These are phyloP conservation scores for Starmerella geochares DNA, from an alignment of 805 yeast species.

Conservation along the genomic window DNA sequence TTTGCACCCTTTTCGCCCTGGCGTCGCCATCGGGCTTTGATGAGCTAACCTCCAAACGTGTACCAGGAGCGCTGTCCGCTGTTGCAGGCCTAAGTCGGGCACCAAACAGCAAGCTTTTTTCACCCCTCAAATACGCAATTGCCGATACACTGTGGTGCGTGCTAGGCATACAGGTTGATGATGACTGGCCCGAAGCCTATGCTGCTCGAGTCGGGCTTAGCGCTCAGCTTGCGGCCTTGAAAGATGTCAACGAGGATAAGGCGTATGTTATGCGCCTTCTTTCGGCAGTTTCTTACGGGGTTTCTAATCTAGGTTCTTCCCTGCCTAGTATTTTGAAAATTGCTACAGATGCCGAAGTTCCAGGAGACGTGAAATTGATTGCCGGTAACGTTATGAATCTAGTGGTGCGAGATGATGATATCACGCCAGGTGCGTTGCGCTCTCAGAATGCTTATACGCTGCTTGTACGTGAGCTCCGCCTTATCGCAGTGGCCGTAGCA, in stretches of 20 bases:
- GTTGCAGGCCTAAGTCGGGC: slow-evolving; percentile 9
- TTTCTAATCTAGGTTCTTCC: not conserved
- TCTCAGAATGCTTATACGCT: slow-evolving; percentile 1
- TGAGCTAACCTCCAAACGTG: not conserved
- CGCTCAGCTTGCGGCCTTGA: not conserved
- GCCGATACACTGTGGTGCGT: slow-evolving; percentile 5
- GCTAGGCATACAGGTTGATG: not conserved
- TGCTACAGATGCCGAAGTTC: not conserved
- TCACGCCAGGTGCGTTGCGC: not conserved
- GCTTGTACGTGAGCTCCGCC: not conserved
- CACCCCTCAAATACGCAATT: not conserved
- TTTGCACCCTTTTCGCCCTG: slow-evolving; percentile 10
- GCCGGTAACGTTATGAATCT: not conserved
- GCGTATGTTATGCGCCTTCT: not conserved
- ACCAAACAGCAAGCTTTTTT: not conserved
- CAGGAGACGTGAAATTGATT: not conserved
- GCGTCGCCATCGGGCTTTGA: slow-evolving; percentile 4
- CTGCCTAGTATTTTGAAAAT: not conserved
- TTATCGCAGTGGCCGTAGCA: not conserved
- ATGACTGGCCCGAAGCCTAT: not conserved
- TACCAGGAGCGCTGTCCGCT: slow-evolving; percentile 11
- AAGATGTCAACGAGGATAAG: not conserved
- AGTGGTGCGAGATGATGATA: not conserved
- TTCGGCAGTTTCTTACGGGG: not conserved
- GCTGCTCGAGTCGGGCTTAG: not conserved